These are phyloP conservation scores for Casuarina equisetifolia DNA, from an alignment of 306 rosid genomes.

Conservation along the genomic window DNA sequence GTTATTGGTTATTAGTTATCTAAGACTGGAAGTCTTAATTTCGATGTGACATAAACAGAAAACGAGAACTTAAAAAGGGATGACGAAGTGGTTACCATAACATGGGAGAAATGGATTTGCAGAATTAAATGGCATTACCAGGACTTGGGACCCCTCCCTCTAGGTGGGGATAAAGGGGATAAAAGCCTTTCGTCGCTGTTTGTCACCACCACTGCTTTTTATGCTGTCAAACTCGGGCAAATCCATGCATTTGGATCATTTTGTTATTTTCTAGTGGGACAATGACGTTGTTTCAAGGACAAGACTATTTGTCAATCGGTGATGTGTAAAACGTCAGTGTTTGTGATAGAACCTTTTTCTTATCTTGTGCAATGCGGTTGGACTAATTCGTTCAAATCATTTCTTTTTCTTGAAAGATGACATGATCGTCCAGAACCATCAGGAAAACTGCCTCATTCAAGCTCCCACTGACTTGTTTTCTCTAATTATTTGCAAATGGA, in stretches of 20 bases:
- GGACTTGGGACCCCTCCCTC: background rate
- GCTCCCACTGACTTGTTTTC: background rate
- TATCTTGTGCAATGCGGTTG: no score
- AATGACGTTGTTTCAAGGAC: background rate
- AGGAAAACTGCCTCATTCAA: background rate
- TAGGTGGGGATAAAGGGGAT: background rate
- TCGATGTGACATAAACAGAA: no score
- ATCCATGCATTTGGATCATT: background rate
- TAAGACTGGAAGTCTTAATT: no score
- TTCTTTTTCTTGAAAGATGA: background rate
- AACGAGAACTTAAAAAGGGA: background rate
- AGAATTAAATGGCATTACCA: background rate
- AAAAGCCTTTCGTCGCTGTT: background rate
- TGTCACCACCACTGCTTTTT: background rate
- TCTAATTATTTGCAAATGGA: background rate
- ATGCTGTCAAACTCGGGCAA: background rate
- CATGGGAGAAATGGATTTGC: background rate
- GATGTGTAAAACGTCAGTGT: background rate
- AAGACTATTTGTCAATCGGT: background rate
- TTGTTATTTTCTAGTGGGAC: background rate
- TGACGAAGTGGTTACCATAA: background rate
- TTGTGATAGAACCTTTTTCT: background rate
- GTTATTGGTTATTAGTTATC: no score
- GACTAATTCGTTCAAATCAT: no score
- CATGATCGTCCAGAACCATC: background rate